Evolutionary conservation across 2,329 filamentous ascomycete species (phyloP), one percentile per base, ranked within the genome.

Genomic region (Ceratocystis alfenasii): DNA sequence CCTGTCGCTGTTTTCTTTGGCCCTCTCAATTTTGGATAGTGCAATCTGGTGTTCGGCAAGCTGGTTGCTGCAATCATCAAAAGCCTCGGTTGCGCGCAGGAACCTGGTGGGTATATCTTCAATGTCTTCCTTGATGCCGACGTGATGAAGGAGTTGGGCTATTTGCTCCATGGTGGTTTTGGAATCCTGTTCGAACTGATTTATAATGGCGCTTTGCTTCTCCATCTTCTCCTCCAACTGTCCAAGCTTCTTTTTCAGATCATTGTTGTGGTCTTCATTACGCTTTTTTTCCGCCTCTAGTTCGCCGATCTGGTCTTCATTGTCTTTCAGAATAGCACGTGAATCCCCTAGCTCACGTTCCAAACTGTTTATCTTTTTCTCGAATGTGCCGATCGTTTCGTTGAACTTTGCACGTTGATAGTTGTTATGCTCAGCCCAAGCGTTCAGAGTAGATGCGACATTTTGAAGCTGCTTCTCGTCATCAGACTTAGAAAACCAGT

Each of bases 381-480:
- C 66, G 41, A 67, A 57, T 25, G 44, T 28, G 33, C 65, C 57
- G 4, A 67, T 59, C 41, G 59, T 45, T 22, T 63, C 59, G n/a
- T 59, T 65, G 5, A 62, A 64, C 55, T 65, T 62, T 17, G 59
- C 20, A n/a, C 66, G 66, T 15, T 53, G 64, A 15, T 59, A 25
- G n/a, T 55, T 48, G 20, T 68, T 68, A 45, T 63, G 62, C 45
- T 68, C 66, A 3, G 63, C 63, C 66, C 63, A 68, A 5, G 59
- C 45, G 25, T 68, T 68, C 8, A 68, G 61, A 7, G 66, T 68
- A 44, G 44, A 60, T 5, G 63, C 66, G 15, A 68, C 66, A 61
- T 68, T 65, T 17, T 65, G 41, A 6, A 68, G 60, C 61, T 68
- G 66, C 22, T 53, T 64, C 45, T 65, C 60, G 30, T 68, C 66